phyloP scores from a whole-genome alignment of 805 yeast species.

The Dipodascopsis uninucleata region DNA sequence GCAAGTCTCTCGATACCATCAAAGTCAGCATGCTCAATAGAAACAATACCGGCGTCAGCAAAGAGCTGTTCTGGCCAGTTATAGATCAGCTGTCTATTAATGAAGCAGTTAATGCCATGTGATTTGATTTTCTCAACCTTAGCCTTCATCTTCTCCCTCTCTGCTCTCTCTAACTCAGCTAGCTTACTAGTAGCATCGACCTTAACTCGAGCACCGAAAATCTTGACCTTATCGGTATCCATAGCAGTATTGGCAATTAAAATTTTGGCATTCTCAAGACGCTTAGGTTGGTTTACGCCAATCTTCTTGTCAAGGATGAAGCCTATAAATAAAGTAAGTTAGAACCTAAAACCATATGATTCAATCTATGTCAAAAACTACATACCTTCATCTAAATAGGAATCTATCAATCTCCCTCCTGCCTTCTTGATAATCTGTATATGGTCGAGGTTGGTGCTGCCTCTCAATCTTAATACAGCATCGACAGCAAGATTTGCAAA shows the following conservation, averaged over 20 bases:
- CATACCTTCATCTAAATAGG: slow-evolving; percentile 89
- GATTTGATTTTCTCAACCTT: slow-evolving; percentile 86
- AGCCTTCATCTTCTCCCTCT: slow-evolving; percentile 83
- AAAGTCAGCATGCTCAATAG: slow-evolving; percentile 97
- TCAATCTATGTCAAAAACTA: no score
- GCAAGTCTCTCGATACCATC: slow-evolving; percentile 97
- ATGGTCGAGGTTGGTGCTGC: slow-evolving; percentile 83
- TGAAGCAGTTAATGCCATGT: slow-evolving; percentile 83
- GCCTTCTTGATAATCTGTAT: slow-evolving; percentile 89
- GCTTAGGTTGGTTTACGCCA: slow-evolving; percentile 92
- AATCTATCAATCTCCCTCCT: slow-evolving; percentile 89
- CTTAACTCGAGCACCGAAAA: slow-evolving; percentile 95
- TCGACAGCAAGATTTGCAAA: slow-evolving; percentile 90
- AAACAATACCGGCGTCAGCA: slow-evolving; percentile 78
- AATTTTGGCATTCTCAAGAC: slow-evolving; percentile 74
- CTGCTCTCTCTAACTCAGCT: slow-evolving; percentile 92
- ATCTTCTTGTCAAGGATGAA: slow-evolving; percentile 86
- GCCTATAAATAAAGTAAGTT: neutral
- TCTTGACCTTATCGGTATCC: slow-evolving; percentile 96
- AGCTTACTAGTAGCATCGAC: slow-evolving; percentile 92
- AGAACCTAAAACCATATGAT: no score
- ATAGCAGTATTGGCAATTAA: slow-evolving; percentile 88
- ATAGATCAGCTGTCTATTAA: slow-evolving; percentile 93
- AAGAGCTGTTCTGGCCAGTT: slow-evolving; percentile 97
- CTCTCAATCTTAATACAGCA: slow-evolving; percentile 82